phyloP scores from a whole-genome alignment of 2,329 filamentous ascomycete genomes.

The Colletotrichum australisinense region DNA sequence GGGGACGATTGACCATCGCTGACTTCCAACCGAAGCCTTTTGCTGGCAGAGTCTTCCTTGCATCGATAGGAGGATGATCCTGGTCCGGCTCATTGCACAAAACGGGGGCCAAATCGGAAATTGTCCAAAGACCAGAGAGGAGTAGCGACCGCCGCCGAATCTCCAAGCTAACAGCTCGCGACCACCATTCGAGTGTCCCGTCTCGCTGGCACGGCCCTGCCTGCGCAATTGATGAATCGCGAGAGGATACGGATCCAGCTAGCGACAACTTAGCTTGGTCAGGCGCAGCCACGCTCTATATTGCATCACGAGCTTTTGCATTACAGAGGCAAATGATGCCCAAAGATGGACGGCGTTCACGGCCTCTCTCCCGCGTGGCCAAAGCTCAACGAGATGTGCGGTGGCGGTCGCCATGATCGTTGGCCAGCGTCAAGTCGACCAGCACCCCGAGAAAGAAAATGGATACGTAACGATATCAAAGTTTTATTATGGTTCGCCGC shows the following conservation, averaged over 20 bases:
- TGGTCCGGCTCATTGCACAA: conserved; percentile 3
- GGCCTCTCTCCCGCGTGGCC: conserved; percentile 4
- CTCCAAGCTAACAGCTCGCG: background rate
- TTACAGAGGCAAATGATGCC: conserved; percentile 6
- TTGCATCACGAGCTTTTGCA: background rate
- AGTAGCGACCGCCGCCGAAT: conserved; percentile 12
- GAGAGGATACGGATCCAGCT: background rate
- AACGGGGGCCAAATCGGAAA: conserved; percentile 27
- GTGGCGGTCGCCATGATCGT: background rate
- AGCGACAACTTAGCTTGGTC: background rate
- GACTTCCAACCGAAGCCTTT: background rate
- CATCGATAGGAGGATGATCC: conserved; percentile 9
- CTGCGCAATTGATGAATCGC: background rate
- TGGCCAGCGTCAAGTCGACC: background rate
- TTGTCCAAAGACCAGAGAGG: conserved; percentile 14
- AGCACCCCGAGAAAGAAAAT: background rate
- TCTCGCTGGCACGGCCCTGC: background rate
- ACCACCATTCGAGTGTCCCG: background rate
- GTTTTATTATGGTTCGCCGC: conserved; percentile 4
- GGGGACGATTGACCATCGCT: background rate
- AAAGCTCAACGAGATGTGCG: conserved; percentile 19
- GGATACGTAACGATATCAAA: conserved; percentile 18
- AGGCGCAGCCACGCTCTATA: background rate
- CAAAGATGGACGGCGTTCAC: conserved; percentile 18
- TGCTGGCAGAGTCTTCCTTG: conserved; percentile 6